phyloP scores from a whole-genome alignment of 352 stramenopile species.

The Phytophthora colocasiae region DNA sequence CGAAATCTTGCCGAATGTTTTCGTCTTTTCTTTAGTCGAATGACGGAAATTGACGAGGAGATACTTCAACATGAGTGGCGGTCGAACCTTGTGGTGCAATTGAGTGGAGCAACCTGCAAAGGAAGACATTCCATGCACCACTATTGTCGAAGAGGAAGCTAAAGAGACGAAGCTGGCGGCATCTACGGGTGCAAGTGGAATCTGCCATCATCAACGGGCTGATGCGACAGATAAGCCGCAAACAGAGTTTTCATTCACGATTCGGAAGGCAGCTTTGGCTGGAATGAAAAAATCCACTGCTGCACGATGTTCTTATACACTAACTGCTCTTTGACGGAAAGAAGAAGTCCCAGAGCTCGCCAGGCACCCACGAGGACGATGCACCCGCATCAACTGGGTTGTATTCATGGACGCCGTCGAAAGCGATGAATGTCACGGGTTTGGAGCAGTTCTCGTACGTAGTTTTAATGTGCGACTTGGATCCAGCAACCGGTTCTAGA shows the following conservation, averaged over 20 bases:
- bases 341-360: constrained; percentile 43
- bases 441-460: constrained; percentile 42
- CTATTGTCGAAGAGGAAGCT: not conserved
- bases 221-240: not conserved
- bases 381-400: constrained; percentile 31
- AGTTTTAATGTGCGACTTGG: constrained; percentile 45
- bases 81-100: too few species aligned
- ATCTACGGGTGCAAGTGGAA: not conserved
- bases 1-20: constrained; percentile 10
- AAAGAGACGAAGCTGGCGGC: not conserved
- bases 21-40: constrained; percentile 4
- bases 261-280: too few species aligned
- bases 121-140: too few species aligned
- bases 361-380: constrained; percentile 28
- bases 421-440: constrained; percentile 38
- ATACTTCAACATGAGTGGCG: constrained; percentile 3
- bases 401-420: constrained; percentile 44
- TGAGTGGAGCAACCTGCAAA: too few species aligned
- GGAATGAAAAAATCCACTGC: too few species aligned
- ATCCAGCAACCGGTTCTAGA: constrained; percentile 22
- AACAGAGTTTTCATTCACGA: too few species aligned
- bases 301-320: not conserved
- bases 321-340: constrained; percentile 8
- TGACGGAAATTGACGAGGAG: not conserved
- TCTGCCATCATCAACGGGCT: constrained; percentile 9